A percentile compares a stretch with the other conserved stretches of the same genome.
Conservation (phyloP, 2,329 filamentous ascomycete species). For the Annulohypoxylon truncatum region DNA sequence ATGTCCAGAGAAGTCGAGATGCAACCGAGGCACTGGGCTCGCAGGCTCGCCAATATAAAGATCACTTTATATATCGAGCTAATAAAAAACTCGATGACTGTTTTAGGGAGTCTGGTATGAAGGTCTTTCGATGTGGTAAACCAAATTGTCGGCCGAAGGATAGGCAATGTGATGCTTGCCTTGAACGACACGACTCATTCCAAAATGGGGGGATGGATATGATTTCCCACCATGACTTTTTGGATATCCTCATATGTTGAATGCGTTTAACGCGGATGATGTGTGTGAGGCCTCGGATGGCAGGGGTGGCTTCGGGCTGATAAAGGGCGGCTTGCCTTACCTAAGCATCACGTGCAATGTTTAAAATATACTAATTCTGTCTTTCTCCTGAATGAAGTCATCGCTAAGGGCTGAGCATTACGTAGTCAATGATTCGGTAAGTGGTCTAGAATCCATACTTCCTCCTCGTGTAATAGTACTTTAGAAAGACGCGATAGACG, state of each 20-base stretch:
- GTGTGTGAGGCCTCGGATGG: too few species aligned
- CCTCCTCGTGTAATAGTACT: conserved; percentile 14
- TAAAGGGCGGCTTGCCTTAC: not conserved
- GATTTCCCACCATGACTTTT: not conserved
- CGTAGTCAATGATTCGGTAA: conserved; percentile 14
- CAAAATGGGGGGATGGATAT: not conserved
- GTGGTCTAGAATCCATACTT: conserved; percentile 1
- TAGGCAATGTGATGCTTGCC: not conserved
- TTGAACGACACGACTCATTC: not conserved
- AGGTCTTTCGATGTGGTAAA: not conserved
- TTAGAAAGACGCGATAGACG: not conserved
- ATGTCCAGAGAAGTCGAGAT: not conserved
- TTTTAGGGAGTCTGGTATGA: not conserved
- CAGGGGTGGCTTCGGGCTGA: too few species aligned
- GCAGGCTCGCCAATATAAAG: not conserved
- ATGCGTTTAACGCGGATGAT: not conserved
- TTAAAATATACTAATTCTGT: not conserved
- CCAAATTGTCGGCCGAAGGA: not conserved
- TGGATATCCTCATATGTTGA: not conserved
- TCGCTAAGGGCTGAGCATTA: conserved; percentile 26
- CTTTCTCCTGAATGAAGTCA: conserved; percentile 33
- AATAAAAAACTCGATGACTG: not conserved
- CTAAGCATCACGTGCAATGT: conserved; percentile 26
- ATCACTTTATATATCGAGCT: not conserved
- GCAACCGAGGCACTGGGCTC: not conserved